Conservation (phyloP, 805 yeast species). For the Wickerhamiella qilinensis region DNA sequence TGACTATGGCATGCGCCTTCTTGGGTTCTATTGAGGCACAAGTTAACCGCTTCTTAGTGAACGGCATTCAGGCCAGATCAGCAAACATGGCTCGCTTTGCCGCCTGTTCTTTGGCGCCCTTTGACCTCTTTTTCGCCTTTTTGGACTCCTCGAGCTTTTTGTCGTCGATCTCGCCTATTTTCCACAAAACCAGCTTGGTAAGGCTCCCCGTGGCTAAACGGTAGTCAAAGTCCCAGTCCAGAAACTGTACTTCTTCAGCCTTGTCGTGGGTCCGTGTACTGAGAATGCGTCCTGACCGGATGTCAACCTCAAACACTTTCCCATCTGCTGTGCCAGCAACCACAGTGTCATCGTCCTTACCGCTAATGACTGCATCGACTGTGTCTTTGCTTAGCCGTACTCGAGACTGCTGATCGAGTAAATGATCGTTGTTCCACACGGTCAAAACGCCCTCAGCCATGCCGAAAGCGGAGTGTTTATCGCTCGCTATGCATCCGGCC, state of each 20-base stretch:
- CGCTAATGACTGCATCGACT: slow-evolving; percentile 48
- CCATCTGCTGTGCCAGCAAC: slow-evolving; percentile 60
- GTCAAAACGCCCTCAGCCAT: slow-evolving; percentile 87
- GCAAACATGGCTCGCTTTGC: background rate
- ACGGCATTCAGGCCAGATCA: too few species aligned
- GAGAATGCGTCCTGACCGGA: slow-evolving; percentile 42
- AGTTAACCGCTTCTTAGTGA: too few species aligned
- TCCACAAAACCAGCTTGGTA: slow-evolving; percentile 72
- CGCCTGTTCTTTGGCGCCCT: background rate
- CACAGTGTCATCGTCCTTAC: slow-evolving; percentile 23
- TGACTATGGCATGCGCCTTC: slow-evolving; percentile 22
- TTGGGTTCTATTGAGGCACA: slow-evolving; percentile 4
- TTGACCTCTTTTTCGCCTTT: background rate
- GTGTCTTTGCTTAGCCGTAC: slow-evolving; percentile 48
- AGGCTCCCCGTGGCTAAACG: slow-evolving; percentile 70
- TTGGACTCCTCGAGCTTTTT: background rate
- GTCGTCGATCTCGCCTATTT: slow-evolving; percentile 13
- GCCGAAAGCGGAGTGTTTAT: slow-evolving; percentile 56
- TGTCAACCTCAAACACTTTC: slow-evolving; percentile 47
- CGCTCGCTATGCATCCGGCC: slow-evolving; percentile 48
- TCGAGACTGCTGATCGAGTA: slow-evolving; percentile 60
- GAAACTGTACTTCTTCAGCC: slow-evolving; percentile 53
- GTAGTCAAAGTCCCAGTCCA: slow-evolving; percentile 72
- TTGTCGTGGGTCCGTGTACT: slow-evolving; percentile 48
- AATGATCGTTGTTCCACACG: slow-evolving; percentile 56